These are phyloP conservation scores for Entelexis sorbosivorans DNA, from an alignment of 1,139 yeast species.

Conservation along the genomic window DNA sequence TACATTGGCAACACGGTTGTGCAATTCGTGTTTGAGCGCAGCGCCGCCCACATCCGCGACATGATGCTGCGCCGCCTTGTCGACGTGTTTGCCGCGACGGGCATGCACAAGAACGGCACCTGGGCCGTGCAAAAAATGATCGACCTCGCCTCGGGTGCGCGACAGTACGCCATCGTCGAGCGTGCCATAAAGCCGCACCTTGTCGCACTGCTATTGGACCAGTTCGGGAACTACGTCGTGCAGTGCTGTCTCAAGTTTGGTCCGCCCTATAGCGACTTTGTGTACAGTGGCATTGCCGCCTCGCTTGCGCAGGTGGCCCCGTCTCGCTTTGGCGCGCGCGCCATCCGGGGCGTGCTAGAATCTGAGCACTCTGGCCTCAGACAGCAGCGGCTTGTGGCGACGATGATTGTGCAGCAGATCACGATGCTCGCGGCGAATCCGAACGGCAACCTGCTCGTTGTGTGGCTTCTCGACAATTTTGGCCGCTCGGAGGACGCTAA, in stretches of 20 bases:
- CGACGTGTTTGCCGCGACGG: constrained; percentile 79
- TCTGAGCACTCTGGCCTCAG: constrained; percentile 53
- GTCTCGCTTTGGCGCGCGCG: constrained; percentile 91
- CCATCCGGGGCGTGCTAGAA: constrained; percentile 86
- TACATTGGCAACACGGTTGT: constrained; percentile 93
- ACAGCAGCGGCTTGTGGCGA: constrained; percentile 66
- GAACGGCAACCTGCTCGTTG: constrained; percentile 79
- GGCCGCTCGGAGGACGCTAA: constrained; percentile 13
- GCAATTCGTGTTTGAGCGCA: constrained; percentile 70
- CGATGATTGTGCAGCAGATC: constrained; percentile 66
- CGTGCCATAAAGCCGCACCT: constrained; percentile 69
- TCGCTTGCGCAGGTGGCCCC: constrained; percentile 74
- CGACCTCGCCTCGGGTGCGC: constrained; percentile 53
- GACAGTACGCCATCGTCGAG: constrained; percentile 62
- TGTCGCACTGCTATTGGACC: constrained; percentile 81
- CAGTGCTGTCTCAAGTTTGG: constrained; percentile 91
- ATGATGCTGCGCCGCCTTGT: constrained; percentile 70
- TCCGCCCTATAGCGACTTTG: constrained; percentile 77
- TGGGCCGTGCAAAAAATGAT: constrained; percentile 98
- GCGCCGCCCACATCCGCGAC: constrained; percentile 62
- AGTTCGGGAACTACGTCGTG: constrained; percentile 90
- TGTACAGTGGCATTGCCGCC: constrained; percentile 71
- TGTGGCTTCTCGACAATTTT: constrained; percentile 88
- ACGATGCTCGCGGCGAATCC: constrained; percentile 71
- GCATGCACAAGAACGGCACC: constrained; percentile 95